Evolutionary conservation across 176 grass and related monocot genomes (phyloP).

Genomic region (Rhynchospora pubera): DNA sequence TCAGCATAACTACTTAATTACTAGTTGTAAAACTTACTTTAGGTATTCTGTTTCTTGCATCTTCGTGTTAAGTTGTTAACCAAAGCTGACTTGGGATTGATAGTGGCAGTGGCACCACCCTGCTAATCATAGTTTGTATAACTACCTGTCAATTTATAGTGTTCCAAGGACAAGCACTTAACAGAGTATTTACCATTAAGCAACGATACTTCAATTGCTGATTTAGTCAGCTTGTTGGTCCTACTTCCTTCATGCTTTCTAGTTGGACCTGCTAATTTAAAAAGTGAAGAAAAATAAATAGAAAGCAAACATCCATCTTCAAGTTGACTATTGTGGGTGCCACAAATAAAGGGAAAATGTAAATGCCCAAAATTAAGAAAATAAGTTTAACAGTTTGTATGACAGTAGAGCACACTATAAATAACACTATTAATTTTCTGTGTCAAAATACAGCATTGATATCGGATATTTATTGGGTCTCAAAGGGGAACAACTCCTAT

Average conservation of each 20-base stretch:
- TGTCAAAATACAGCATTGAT: conserved; percentile 30
- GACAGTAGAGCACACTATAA: background rate
- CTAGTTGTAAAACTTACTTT: too few relatives aligned
- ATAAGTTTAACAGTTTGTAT: background rate
- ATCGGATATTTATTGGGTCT: conserved; percentile 40
- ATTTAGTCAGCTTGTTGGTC: background rate
- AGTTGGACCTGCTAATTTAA: background rate
- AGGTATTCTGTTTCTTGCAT: background rate
- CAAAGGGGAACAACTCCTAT: conserved; percentile 31
- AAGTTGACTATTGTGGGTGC: background rate
- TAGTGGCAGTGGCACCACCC: too few relatives aligned
- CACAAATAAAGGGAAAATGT: background rate
- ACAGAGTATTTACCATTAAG: background rate
- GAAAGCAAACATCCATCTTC: background rate
- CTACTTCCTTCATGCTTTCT: background rate
- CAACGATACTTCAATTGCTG: too few relatives aligned
- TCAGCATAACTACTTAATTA: too few relatives aligned
- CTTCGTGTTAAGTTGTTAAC: background rate
- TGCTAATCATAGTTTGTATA: background rate
- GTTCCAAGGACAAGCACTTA: background rate
- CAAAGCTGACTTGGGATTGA: background rate
- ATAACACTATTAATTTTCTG: conserved; percentile 12
- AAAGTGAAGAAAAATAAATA: background rate
- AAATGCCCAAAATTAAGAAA: background rate
- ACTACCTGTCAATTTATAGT: background rate